These are phyloP conservation scores for Kazachstania kunashirensis DNA, from an alignment of 805 yeast species.

Conservation along the genomic window DNA sequence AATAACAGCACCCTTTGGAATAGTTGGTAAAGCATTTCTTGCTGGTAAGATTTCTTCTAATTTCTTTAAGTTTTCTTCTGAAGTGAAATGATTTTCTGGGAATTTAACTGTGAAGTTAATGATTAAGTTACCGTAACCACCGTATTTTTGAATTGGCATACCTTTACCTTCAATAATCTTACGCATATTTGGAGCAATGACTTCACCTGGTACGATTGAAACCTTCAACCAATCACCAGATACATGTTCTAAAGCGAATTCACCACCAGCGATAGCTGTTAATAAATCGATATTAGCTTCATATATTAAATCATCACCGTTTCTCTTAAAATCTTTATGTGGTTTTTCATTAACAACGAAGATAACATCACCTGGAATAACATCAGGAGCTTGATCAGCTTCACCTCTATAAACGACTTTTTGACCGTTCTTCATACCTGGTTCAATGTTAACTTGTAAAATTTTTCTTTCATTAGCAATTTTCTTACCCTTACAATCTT, in stretches of 20 bases:
- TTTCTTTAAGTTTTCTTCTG: constrained; percentile 61
- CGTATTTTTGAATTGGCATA: constrained; percentile 90
- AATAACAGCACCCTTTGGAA: constrained; percentile 66
- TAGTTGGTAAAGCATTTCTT: constrained; percentile 41
- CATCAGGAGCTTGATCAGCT: constrained; percentile 94
- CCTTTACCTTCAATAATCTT: constrained; percentile 89
- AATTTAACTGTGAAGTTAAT: constrained; percentile 80
- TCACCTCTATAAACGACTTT: constrained; percentile 85
- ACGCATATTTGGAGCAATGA: constrained; percentile 70
- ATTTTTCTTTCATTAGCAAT: constrained; percentile 81
- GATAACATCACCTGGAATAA: constrained; percentile 93
- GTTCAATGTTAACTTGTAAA: constrained; percentile 86
- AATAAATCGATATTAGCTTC: constrained; percentile 83
- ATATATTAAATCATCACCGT: constrained; percentile 77
- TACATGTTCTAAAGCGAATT: constrained; percentile 75
- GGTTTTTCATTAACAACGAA: constrained; percentile 87
- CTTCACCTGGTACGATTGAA: constrained; percentile 81
- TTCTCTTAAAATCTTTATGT: constrained; percentile 73
- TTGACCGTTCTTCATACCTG: constrained; percentile 96
- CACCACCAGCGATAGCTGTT: constrained; percentile 96
- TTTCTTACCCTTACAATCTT: constrained; percentile 80
- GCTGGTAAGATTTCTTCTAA: constrained; percentile 76
- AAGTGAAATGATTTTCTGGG: constrained; percentile 67
- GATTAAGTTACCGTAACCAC: constrained; percentile 80
- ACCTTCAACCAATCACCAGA: constrained; percentile 87